These are phyloP conservation scores for Starmerella vitae DNA, from an alignment of 805 yeast species.

Conservation along the genomic window DNA sequence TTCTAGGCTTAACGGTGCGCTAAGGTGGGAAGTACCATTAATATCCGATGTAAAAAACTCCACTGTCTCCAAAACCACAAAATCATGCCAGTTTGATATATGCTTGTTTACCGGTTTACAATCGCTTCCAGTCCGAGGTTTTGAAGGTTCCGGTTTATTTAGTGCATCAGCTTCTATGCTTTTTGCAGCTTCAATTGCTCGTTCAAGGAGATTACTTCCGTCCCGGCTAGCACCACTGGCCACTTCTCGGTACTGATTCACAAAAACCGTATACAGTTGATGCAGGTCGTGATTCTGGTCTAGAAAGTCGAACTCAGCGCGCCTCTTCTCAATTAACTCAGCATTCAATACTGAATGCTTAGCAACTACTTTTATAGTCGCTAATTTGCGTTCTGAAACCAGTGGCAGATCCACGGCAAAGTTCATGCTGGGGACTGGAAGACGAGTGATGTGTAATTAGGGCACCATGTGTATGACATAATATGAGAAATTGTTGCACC, in stretches of 20 bases:
- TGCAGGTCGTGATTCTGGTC: conserved; percentile 47
- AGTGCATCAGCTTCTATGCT: neutral
- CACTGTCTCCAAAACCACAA: conserved; percentile 54
- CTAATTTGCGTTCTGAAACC: conserved; percentile 50
- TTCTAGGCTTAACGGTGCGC: conserved; percentile 17
- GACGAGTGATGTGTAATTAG: neutral
- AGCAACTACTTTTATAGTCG: conserved; percentile 61
- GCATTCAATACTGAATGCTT: conserved; percentile 53
- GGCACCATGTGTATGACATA: neutral
- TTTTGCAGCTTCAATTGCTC: conserved; percentile 9
- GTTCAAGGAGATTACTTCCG: conserved; percentile 18
- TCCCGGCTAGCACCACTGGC: conserved; percentile 22
- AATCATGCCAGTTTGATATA: conserved; percentile 64
- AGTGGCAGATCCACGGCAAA: conserved; percentile 22
- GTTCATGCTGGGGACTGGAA: neutral
- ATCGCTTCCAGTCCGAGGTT: conserved; percentile 25
- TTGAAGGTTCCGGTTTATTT: conserved; percentile 22
- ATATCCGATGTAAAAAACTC: conserved; percentile 33
- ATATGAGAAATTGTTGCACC: neutral
- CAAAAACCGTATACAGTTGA: conserved; percentile 35
- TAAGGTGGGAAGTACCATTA: conserved; percentile 35
- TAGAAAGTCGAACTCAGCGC: conserved; percentile 57
- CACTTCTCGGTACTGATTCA: conserved; percentile 42
- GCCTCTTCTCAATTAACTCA: conserved; percentile 23
- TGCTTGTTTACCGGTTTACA: neutral